Evolutionary conservation across 177 flowering plant genomes (phyloP).

Genomic region (Vitis hybrid): DNA sequence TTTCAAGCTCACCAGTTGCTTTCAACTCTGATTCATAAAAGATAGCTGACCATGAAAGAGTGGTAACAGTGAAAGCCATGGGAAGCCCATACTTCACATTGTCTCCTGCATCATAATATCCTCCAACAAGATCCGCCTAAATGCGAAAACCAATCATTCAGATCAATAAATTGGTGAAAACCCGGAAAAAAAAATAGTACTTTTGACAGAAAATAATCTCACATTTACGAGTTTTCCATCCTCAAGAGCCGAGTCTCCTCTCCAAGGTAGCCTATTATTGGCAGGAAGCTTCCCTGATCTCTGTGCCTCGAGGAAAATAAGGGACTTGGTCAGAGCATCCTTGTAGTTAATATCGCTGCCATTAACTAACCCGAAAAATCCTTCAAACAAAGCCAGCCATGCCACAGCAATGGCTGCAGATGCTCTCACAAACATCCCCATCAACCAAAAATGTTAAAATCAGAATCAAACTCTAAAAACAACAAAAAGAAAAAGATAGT

Average conservation of each 20-base stretch:
- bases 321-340: slow-evolving; percentile 71
- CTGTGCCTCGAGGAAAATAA: slow-evolving; percentile 82
- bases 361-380: slow-evolving; percentile 22
- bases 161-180: too few species aligned
- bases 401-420: slow-evolving; percentile 17
- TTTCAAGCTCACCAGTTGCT: slow-evolving; percentile 62
- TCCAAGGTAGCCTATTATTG: slow-evolving; percentile 55
- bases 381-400: slow-evolving; percentile 26
- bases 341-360: slow-evolving; percentile 49
- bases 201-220: not conserved
- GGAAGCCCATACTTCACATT: slow-evolving; percentile 91
- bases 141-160: not conserved
- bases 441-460: not conserved
- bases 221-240: slow-evolving; percentile 75
- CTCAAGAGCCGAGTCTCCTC: slow-evolving; percentile 78
- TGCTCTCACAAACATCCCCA: slow-evolving; percentile 10
- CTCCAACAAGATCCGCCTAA: slow-evolving; percentile 75
- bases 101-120: slow-evolving; percentile 97
- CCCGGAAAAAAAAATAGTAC: not conserved
- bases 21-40: slow-evolving; percentile 47
- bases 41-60: slow-evolving; percentile 72
- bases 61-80: slow-evolving; percentile 91
- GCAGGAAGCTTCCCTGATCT: slow-evolving; percentile 82
- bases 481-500: not conserved
- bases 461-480: not conserved